Evolutionary conservation across 164 flowering plant genomes (phyloP).

Genomic region (Nymphaea thermarum): DNA sequence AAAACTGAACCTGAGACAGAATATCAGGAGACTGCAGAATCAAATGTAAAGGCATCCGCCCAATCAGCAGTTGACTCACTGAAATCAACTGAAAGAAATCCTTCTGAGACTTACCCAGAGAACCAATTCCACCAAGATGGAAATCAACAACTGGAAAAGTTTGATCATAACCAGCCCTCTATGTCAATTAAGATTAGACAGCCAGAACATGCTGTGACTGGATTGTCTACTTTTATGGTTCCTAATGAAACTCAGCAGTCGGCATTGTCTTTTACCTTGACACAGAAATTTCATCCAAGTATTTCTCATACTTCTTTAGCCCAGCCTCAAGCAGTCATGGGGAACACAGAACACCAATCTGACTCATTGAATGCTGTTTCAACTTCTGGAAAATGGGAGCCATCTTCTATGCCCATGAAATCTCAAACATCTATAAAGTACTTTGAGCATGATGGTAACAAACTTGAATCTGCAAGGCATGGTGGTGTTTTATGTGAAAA

Average conservation of each 20-base stretch:
- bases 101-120: constrained; percentile 18
- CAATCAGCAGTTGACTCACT: constrained; percentile 15
- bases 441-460: not conserved
- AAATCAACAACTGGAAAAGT: constrained; percentile 21
- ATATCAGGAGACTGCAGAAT: constrained; percentile 27
- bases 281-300: not conserved
- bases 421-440: not conserved
- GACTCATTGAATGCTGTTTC: not conserved
- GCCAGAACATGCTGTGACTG: constrained; percentile 24
- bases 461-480: not conserved
- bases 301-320: not conserved
- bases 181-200: constrained; percentile 21
- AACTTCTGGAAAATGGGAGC: not conserved
- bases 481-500: not conserved
- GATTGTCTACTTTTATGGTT: constrained; percentile 30
- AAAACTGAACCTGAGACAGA: constrained; percentile 30
- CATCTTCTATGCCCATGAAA: not conserved
- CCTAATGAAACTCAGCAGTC: constrained; percentile 21
- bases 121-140: constrained; percentile 19
- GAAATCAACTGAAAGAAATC: constrained; percentile 16
- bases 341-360: no score
- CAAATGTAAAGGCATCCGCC: constrained; percentile 16
- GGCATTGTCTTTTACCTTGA: constrained; percentile 8
- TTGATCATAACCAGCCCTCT: constrained; percentile 18
- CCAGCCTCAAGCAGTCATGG: not conserved